Base-by-base conservation (phyloP, 352 stramenopile genomes). In the Pythium myriotylum region DNA sequence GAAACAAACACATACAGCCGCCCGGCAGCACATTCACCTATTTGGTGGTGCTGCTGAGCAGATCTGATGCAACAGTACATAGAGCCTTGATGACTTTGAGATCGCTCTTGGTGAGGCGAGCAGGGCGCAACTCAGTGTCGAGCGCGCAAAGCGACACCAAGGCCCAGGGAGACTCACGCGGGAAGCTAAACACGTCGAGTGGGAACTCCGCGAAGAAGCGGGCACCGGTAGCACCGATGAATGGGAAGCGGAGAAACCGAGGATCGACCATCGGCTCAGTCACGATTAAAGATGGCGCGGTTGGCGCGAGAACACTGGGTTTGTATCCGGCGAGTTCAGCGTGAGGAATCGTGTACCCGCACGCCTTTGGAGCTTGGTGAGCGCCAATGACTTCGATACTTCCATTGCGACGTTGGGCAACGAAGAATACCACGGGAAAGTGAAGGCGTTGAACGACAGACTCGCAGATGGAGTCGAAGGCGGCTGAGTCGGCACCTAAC, bases 121-220 rank as follows among this genome's bases (percentile, higher is more conserved):
- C 70, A 17, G 73, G 71, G 19, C 74, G 71, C 6, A 59, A 19
- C 9, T 65, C 37, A 0, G 63, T 60, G 64, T 83, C 72, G 3
- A 77, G 27, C 0, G 69, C 67, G 48, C 77, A 89, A 10, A 91
- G 64, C 23, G 68, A 76, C 4, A 78, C 82, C 6, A 70, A 46
- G 10, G 10, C 29, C 29, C 29, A 35, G 10, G 29, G 6, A 75
- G 49, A 3, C 35, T 33, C 0, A 65, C 68, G 26, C 65, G 39
- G 12, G 55, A 54, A 3, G 62, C 4, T 46, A 17, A 20, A 16
- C 3, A 16, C 19, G 37, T 49, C 17, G 12, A 89, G 76, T 42
- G 82, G 79, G 52, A 88, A 88, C 1, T 78, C 64, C 1, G 78
- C 78, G 58, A 82, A 84, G 59, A 88, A 89, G 0, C 58, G 76